Evolutionary conservation across 2,329 filamentous ascomycete species (phyloP).

Genomic region (Aspergillus proliferans): DNA sequence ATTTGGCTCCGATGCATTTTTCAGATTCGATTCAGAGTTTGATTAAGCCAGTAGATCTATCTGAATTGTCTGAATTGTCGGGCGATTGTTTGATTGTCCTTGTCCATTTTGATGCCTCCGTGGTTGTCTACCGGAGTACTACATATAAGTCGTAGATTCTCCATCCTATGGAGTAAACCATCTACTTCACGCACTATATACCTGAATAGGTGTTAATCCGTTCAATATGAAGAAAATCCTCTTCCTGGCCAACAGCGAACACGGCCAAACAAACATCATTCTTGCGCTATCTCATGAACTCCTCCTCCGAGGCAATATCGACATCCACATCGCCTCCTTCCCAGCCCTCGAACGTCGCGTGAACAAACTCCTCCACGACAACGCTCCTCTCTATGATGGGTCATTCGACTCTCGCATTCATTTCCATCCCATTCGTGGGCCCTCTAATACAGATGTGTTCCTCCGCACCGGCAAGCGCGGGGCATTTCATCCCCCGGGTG

Average conservation of each 20-base stretch:
- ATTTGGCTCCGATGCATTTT: background rate
- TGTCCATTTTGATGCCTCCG: background rate
- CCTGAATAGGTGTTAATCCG: background rate
- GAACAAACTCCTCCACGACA: conserved; percentile 19
- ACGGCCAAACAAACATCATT: conserved; percentile 44
- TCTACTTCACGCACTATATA: background rate
- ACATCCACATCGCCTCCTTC: conserved; percentile 44
- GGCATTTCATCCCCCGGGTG: conserved; percentile 26
- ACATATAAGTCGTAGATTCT: background rate
- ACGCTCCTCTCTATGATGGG: conserved; percentile 13
- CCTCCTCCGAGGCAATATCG: conserved; percentile 28
- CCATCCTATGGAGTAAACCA: background rate
- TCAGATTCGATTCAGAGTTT: conserved; percentile 1
- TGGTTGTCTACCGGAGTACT: too few relatives aligned
- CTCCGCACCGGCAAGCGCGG: conserved; percentile 21
- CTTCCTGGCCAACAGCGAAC: conserved; percentile 43
- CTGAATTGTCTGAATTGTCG: background rate
- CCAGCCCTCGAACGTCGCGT: conserved; percentile 28
- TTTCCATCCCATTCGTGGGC: conserved; percentile 32
- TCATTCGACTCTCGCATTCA: conserved; percentile 10
- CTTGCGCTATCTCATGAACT: conserved; percentile 41
- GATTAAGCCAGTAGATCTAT: background rate
- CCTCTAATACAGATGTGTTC: conserved; percentile 29
- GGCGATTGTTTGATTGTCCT: background rate
- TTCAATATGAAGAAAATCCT: conserved; percentile 23